Evolutionary conservation across 768 basidiomycete genomes (phyloP), one percentile per base, ranked within the genome.

Genomic region (Leccinum fibrillosum): DNA sequence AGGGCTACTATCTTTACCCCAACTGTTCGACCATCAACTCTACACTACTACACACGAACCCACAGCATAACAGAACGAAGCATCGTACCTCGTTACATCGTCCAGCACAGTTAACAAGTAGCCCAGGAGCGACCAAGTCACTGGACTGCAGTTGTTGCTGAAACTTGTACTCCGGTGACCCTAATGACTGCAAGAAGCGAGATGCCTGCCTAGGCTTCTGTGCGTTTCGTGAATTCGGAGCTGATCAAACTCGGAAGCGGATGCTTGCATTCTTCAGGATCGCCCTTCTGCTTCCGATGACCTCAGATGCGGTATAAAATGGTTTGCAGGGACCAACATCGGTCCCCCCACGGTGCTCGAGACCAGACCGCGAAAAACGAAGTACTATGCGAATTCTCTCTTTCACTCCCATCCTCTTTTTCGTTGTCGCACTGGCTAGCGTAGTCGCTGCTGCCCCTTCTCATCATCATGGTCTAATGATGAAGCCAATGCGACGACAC

Each of bases 351-450:
- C 11, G n/a, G 5, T 9, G 5, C 32, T 35, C 49, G 7, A 30
- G 8, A 52, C 13, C 28, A 7, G 8, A 34, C 17, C 4, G n/a
- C 23, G 42, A 15, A 42, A 25, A 17, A 9, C 21, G 42, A n/a
- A 48, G 15, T 21, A 11, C 10, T 55, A 64, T 65, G 58, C 19
- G 55, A 21, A 13, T 61, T n/a, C 23, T 56, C 11, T 56, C 52
- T 15, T 30, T n/a, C n/a, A 51, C 44, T 2, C 34, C 13, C 37
- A 32, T 61, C 26, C 52, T 61, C 25, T 15, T 61, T 39, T 54
- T 50, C 37, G 25, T 60, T 4, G 23, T 42, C 11, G 28, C 28
- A 5, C 47, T 66, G 23, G 50, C 47, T 48, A 44, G 30, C 7
- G 4, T 32, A 7, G 49, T 32, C 1, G 23, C 19, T 9, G 56